These are phyloP conservation scores for Closterium sp. DNA, from an alignment of 139 green algal genomes.

Conservation along the genomic window DNA sequence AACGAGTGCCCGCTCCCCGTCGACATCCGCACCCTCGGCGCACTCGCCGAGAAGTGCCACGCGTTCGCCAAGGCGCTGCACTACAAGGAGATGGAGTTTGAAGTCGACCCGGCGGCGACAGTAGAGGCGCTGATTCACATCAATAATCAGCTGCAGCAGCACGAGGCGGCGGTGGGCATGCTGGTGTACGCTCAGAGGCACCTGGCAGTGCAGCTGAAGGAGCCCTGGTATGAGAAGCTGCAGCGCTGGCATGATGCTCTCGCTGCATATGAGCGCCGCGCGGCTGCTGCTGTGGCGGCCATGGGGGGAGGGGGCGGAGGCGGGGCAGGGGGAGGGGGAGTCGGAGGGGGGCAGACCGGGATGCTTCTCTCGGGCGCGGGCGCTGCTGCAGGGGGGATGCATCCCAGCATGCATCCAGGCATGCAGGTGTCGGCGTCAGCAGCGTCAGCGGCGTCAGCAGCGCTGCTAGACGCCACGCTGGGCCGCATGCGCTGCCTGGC, in stretches of 20 bases:
- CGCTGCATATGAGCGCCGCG: conserved; percentile 77
- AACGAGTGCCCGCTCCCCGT: conserved; percentile 83
- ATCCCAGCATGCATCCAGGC: not conserved
- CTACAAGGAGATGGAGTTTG: conserved; percentile 98
- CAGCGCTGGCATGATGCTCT: conserved; percentile 94
- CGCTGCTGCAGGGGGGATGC: not conserved
- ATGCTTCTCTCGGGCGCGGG: not conserved
- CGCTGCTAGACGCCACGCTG: not conserved
- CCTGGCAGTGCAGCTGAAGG: conserved; percentile 90
- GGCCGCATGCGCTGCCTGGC: conserved; percentile 76
- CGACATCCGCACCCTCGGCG: conserved; percentile 76
- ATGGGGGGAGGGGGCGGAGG: not conserved
- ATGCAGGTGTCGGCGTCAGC: not conserved
- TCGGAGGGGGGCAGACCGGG: not conserved
- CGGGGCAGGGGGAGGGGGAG: not conserved
- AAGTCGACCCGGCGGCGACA: conserved; percentile 49
- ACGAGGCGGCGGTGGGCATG: conserved; percentile 86
- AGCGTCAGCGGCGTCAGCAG: conserved; percentile 1
- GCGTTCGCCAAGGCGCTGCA: conserved; percentile 98
- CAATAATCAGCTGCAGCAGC: conserved; percentile 97
- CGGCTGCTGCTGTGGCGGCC: not conserved
- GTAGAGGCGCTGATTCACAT: conserved; percentile 96
- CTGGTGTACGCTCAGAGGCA: conserved; percentile 80
- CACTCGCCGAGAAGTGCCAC: conserved; percentile 93
- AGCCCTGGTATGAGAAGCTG: conserved; percentile 96